Evolutionary conservation across 352 stramenopile species (phyloP).

Genomic region (Blastocystis sp.): DNA sequence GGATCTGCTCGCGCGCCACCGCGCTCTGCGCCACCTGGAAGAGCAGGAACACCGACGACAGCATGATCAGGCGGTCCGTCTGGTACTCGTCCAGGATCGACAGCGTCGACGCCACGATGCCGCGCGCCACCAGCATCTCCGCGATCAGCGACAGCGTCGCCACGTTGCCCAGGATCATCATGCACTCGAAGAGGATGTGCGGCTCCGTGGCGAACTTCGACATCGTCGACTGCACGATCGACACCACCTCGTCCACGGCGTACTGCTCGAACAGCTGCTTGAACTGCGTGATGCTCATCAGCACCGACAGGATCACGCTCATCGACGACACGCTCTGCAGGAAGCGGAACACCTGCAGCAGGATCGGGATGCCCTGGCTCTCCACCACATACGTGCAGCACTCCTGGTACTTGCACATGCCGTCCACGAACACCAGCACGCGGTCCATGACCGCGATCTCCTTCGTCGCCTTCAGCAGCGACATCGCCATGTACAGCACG

Average conservation of each 20-base stretch:
- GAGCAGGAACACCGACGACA: conserved; percentile 11
- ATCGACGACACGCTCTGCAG: conserved; percentile 3
- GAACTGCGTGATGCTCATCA: conserved; percentile 70
- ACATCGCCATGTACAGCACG: conserved; percentile 68
- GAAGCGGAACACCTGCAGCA: conserved; percentile 68
- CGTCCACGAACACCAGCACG: conserved; percentile 46
- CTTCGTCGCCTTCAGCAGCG: conserved; percentile 53
- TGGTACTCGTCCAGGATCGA: conserved; percentile 1
- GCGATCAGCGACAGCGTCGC: conserved; percentile 11
- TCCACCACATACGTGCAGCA: conserved; percentile 62
- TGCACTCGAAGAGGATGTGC: conserved; percentile 49
- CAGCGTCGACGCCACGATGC: conserved; percentile 14
- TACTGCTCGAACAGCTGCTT: conserved; percentile 34
- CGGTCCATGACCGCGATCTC: conserved; percentile 56
- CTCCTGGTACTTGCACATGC: conserved; percentile 63
- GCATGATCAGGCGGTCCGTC: conserved; percentile 4
- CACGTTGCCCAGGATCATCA: conserved; percentile 52
- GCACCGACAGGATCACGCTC: conserved; percentile 38
- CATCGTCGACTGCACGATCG: conserved; percentile 35
- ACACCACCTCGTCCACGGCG: conserved; percentile 64
- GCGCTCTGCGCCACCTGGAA: conserved; percentile 19
- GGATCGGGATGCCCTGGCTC: conserved; percentile 24
- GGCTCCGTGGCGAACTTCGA: conserved; percentile 29
- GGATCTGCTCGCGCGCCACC: conserved; percentile 57
- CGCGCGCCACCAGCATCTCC: conserved; percentile 68